These are phyloP conservation scores for Alternaria consortialis DNA, from an alignment of 2,329 filamentous ascomycete species.

Conservation along the genomic window DNA sequence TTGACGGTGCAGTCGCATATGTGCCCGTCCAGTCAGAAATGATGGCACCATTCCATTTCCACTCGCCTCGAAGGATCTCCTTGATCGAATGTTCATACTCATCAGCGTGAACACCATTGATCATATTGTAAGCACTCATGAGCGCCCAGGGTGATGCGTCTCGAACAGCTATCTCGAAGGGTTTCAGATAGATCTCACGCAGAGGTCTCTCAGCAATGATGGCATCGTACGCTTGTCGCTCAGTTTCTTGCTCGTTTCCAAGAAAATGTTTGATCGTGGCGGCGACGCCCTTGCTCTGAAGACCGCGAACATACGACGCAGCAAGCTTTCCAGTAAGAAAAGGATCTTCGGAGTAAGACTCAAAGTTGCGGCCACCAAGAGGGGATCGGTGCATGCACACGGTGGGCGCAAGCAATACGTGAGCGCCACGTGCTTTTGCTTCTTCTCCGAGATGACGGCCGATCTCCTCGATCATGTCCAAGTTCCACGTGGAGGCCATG, in stretches of 20 bases:
- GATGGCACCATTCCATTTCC: conserved; percentile 54
- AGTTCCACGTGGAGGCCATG: conserved; percentile 81
- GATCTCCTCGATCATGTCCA: conserved; percentile 72
- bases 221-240: conserved; percentile 71
- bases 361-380: conserved; percentile 84
- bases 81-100: conserved; percentile 54
- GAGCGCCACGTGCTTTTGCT: conserved; percentile 74
- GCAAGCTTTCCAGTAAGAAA: conserved; percentile 78
- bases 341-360: conserved; percentile 86
- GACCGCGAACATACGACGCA: conserved; percentile 74
- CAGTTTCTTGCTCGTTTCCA: conserved; percentile 77
- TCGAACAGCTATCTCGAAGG: conserved; percentile 76
- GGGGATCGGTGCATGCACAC: conserved; percentile 85
- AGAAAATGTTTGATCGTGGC: conserved; percentile 83
- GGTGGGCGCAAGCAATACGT: conserved; percentile 78
- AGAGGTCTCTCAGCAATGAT: conserved; percentile 71
- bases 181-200: conserved; percentile 76
- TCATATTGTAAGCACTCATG: conserved; percentile 74
- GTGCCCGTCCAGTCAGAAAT: conserved; percentile 56
- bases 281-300: conserved; percentile 77
- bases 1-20: conserved; percentile 50
- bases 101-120: conserved; percentile 66
- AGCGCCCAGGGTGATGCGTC: conserved; percentile 73
- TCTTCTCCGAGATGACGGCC: conserved; percentile 77
- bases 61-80: conserved; percentile 53